Evolutionary conservation across 2,329 filamentous ascomycete genomes (phyloP).

Genomic region (Alternaria brassicicola): DNA sequence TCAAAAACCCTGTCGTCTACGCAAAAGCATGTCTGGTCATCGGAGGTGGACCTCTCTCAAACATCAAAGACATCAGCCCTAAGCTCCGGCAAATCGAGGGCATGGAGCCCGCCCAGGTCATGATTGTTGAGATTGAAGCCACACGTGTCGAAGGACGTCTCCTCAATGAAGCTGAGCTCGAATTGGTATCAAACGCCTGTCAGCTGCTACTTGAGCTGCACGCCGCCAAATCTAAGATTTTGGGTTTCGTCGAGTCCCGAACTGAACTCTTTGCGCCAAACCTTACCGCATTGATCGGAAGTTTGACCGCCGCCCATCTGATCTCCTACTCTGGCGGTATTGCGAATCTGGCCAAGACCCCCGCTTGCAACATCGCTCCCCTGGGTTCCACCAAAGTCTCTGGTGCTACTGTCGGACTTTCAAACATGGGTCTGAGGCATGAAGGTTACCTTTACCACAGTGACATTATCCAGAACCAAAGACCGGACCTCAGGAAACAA

Average conservation of each 20-base stretch:
- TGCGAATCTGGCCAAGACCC: slow-evolving; percentile 86
- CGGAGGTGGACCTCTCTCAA: slow-evolving; percentile 88
- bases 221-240: slow-evolving; percentile 82
- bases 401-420: slow-evolving; percentile 77
- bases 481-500: slow-evolving; percentile 85
- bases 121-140: slow-evolving; percentile 95
- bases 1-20: slow-evolving; percentile 92
- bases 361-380: slow-evolving; percentile 88
- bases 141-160: slow-evolving; percentile 84
- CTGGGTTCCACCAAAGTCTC: slow-evolving; percentile 89
- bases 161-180: slow-evolving; percentile 75
- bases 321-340: slow-evolving; percentile 92
- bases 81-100: slow-evolving; percentile 73
- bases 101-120: slow-evolving; percentile 85
- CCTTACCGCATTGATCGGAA: slow-evolving; percentile 86
- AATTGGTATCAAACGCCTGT: slow-evolving; percentile 76
- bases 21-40: slow-evolving; percentile 93
- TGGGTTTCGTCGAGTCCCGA: slow-evolving; percentile 92
- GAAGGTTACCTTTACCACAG: slow-evolving; percentile 95
- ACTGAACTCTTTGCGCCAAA: slow-evolving; percentile 98
- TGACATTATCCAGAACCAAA: slow-evolving; percentile 83
- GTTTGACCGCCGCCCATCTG: slow-evolving; percentile 92
- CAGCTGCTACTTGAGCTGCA: slow-evolving; percentile 89
- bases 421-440: slow-evolving; percentile 87
- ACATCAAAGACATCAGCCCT: slow-evolving; percentile 78